Conservation (phyloP, 1,139 yeast species). For the Candida mesenterica region DNA sequence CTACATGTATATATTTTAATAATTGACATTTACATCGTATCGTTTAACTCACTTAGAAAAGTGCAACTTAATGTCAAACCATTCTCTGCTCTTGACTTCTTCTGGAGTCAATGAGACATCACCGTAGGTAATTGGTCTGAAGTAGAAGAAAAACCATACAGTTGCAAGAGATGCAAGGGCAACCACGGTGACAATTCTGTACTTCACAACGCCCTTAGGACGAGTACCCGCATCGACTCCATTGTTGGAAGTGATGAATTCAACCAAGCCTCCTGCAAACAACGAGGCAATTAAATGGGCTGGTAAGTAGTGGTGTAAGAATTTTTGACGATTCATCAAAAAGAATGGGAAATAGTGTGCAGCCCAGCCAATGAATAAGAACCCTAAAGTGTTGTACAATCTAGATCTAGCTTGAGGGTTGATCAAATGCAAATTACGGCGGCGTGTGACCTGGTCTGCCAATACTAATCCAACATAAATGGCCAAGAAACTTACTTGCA, state of each 20-base stretch:
- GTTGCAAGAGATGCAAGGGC: slow-evolving; percentile 46
- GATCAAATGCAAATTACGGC: slow-evolving; percentile 65
- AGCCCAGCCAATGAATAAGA: slow-evolving; percentile 83
- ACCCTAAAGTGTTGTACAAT: slow-evolving; percentile 78
- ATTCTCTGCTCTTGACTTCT: slow-evolving; percentile 71
- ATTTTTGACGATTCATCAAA: slow-evolving; percentile 89
- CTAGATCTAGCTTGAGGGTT: slow-evolving; percentile 65
- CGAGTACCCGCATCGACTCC: slow-evolving; percentile 25
- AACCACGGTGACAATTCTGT: slow-evolving; percentile 34
- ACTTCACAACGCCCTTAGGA: slow-evolving; percentile 24
- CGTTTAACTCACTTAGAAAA: slow-evolving; percentile 72
- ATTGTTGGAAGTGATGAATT: slow-evolving; percentile 71
- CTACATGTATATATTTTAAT: too few relatives aligned
- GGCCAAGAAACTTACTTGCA: slow-evolving; percentile 68
- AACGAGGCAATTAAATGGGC: slow-evolving; percentile 91
- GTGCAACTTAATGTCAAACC: slow-evolving; percentile 80
- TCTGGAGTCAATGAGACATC: slow-evolving; percentile 58
- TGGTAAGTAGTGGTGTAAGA: slow-evolving; percentile 93
- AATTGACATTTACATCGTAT: too few relatives aligned
- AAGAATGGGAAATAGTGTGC: slow-evolving; percentile 90
- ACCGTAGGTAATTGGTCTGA: slow-evolving; percentile 87
- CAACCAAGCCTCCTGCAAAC: slow-evolving; percentile 78
- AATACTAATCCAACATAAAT: slow-evolving; percentile 58
- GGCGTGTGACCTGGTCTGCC: slow-evolving; percentile 75
- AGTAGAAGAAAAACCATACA: slow-evolving; percentile 65